A percentile compares a stretch with the other conserved stretches of the same genome.
Conservation (phyloP, 805 yeast species). For the Candida vaughaniae region DNA sequence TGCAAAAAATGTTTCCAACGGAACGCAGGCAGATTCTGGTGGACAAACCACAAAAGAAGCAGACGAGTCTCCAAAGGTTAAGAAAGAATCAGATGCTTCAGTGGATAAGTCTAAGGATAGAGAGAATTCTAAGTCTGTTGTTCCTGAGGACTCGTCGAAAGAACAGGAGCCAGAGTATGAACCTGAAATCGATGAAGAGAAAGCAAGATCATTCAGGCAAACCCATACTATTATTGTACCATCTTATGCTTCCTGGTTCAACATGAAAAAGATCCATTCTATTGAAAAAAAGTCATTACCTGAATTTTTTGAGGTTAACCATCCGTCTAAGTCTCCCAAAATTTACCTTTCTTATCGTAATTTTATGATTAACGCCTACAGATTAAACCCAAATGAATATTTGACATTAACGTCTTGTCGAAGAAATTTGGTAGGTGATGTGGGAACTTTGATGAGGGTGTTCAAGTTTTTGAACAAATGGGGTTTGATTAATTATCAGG, state of each 20-base stretch:
- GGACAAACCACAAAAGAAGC: no score
- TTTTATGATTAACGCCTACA: slow-evolving; percentile 83
- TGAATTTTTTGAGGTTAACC: slow-evolving; percentile 76
- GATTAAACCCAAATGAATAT: slow-evolving; percentile 87
- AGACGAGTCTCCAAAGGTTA: no score
- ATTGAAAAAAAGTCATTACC: slow-evolving; percentile 84
- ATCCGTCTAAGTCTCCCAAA: slow-evolving; percentile 76
- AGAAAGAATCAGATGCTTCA: no score
- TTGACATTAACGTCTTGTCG: slow-evolving; percentile 88
- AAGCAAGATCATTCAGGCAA: slow-evolving; percentile 42
- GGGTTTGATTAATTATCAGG: slow-evolving; percentile 94
- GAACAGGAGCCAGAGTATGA: slow-evolving; percentile 8
- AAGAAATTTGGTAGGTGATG: slow-evolving; percentile 88
- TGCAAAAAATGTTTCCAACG: no score
- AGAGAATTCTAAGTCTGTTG: no score
- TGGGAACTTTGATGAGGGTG: slow-evolving; percentile 80
- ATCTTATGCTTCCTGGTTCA: slow-evolving; percentile 86
- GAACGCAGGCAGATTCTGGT: no score
- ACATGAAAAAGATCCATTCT: slow-evolving; percentile 65
- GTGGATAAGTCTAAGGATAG: no score
- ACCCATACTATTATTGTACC: slow-evolving; percentile 85
- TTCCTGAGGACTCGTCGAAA: slow-evolving; percentile 1
- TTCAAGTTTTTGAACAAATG: slow-evolving; percentile 83
- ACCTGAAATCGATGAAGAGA: slow-evolving; percentile 17
- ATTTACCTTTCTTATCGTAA: slow-evolving; percentile 81